phyloP scores from a whole-genome alignment of 345 rosid species.

The Salix exigua region DNA sequence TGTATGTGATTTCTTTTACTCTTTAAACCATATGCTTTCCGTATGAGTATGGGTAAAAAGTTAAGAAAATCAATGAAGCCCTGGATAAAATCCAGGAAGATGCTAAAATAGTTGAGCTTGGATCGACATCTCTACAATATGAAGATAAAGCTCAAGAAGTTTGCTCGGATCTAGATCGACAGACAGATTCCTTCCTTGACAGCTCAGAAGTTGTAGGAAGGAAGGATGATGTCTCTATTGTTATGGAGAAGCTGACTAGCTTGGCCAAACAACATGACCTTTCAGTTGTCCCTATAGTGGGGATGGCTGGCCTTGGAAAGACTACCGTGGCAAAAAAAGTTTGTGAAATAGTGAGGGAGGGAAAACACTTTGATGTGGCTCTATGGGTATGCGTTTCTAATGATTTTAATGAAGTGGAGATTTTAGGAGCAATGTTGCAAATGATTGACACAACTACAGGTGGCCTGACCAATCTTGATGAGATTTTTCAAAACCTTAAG shows the following conservation, averaged over 20 bases:
- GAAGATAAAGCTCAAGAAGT: too few relatives aligned
- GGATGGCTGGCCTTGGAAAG: constrained; percentile 32
- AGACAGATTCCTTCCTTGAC: too few relatives aligned
- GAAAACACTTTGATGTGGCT: background rate
- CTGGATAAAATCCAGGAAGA: background rate
- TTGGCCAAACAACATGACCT: background rate
- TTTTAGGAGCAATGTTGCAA: constrained; percentile 15
- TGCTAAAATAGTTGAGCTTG: background rate
- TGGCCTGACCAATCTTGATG: background rate
- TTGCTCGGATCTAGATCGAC: too few relatives aligned
- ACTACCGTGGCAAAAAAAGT: constrained; percentile 16
- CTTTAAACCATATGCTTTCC: background rate
- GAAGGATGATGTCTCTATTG: constrained; percentile 2
- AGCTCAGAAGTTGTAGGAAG: constrained; percentile 13
- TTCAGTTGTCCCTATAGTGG: constrained; percentile 8
- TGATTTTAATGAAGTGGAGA: background rate
- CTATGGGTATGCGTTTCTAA: constrained; percentile 17
- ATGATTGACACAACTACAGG: background rate
- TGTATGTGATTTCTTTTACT: background rate
- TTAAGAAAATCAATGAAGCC: background rate
- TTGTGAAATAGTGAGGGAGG: background rate
- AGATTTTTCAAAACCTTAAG: background rate
- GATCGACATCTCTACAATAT: accelerated
- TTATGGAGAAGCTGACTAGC: background rate
- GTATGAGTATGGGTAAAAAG: background rate